Conservation (phyloP, 108 stramenopile species). For the Cylindrotheca closterium region DNA sequence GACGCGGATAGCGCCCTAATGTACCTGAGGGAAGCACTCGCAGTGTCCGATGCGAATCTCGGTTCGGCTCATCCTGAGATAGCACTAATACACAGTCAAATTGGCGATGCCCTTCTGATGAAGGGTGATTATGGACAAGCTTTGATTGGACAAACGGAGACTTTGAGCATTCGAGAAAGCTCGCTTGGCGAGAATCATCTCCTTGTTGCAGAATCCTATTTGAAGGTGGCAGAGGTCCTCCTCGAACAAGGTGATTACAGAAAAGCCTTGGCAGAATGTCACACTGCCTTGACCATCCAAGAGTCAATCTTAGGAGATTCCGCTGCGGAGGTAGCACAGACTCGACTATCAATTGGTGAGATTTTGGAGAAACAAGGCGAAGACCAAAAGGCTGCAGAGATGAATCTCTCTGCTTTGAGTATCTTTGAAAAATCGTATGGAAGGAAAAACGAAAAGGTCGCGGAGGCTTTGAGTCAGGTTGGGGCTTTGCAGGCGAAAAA, state of each 20-base stretch:
- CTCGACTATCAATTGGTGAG: slow-evolving; percentile 15
- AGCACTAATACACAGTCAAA: slow-evolving; percentile 21
- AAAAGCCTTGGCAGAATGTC: slow-evolving; percentile 25
- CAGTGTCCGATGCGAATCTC: slow-evolving; percentile 17
- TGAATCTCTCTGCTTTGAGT: slow-evolving; percentile 15
- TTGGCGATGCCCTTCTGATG: slow-evolving; percentile 14
- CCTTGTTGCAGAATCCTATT: slow-evolving; percentile 29
- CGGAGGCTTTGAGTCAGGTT: slow-evolving; percentile 20
- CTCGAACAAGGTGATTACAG: slow-evolving; percentile 30
- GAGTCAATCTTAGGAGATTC: slow-evolving; percentile 31
- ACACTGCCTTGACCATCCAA: slow-evolving; percentile 32
- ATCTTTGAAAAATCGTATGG: slow-evolving; percentile 18
- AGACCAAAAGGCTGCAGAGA: slow-evolving; percentile 17
- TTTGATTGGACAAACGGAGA: slow-evolving; percentile 18
- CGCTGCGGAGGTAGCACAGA: slow-evolving; percentile 12
- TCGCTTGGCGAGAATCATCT: slow-evolving; percentile 32
- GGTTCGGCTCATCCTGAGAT: slow-evolving; percentile 27
- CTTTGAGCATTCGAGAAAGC: slow-evolving; percentile 24
- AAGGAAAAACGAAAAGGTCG: slow-evolving; percentile 24
- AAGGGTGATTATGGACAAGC: slow-evolving; percentile 39
- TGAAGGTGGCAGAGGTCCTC: slow-evolving; percentile 18
- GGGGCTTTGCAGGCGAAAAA: slow-evolving; percentile 23
- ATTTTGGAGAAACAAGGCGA: slow-evolving; percentile 31
- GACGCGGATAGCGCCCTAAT: slow-evolving; percentile 29
- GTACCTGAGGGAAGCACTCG: slow-evolving; percentile 17